Base-by-base conservation (phyloP, 352 stramenopile species). In the Phytophthora multivora region DNA sequence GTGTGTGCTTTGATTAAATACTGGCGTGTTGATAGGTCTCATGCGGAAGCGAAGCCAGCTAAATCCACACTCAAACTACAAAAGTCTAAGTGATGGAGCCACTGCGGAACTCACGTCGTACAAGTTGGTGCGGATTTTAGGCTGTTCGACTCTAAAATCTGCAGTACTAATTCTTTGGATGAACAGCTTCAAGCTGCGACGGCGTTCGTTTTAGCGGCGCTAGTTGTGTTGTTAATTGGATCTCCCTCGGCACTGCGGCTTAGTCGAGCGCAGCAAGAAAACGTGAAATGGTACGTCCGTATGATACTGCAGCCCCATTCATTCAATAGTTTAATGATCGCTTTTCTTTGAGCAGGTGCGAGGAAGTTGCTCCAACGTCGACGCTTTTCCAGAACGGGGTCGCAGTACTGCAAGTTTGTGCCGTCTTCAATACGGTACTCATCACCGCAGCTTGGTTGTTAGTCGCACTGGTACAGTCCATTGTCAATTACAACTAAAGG, bases 11-110 rank as follows among this genome's bases (percentile, higher is more conserved):
- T 12, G 9, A 40, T 31, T 21, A 5, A 43, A 63, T 36, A 91
- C 80, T 86, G 46, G 75, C 16, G 75, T 74, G 38, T 60, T 88
- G 38, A 61, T 91, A 69, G 76, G 78, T 9, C 46, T 89, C 35
- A 71, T 77, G 51, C 65, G 75, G 45, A 68, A 76, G 51, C 54
- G 86, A 30, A 84, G 66, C 31, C 63, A 35, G 16, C 25, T 69
- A 30, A 42, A 56, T 21, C 46, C 38, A 2, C 35, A 63, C 11
- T n/a, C 57, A 28, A 40, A 66, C 18, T 77, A 66, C 49, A 71
- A 60, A 28, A 19, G 30, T 50, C 47, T 68, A 12, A 51, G 35
- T 56, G 30, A 25, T 53, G 49, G 11, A 5, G 30, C 35, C 15
- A 36, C 41, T 47, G 38, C 52, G 16, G 57, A 72, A 10, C 21